Conservation (phyloP, 1,284 basidiomycete species). For the Microbotryum violaceum region DNA sequence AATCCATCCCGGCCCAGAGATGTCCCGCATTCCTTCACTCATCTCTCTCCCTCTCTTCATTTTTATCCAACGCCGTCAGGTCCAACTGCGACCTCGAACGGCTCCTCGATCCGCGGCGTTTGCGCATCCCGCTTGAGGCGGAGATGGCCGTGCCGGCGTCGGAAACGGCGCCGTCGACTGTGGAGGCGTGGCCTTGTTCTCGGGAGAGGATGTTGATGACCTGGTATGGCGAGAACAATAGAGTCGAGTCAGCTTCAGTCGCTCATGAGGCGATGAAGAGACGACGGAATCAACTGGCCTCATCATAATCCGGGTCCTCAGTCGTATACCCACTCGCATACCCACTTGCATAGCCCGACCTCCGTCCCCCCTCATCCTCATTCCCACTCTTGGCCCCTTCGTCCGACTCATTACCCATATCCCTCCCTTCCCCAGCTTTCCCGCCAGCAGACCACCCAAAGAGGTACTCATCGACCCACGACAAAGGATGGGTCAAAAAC, state of each 20-base stretch:
- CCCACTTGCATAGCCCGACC: slow-evolving; percentile 40
- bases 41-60: no score
- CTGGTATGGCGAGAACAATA: background rate
- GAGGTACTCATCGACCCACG: slow-evolving; percentile 54
- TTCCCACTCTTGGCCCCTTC: background rate
- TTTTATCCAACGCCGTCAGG: slow-evolving; percentile 6
- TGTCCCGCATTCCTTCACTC: no score
- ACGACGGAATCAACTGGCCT: slow-evolving; percentile 35
- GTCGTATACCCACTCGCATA: slow-evolving; percentile 43
- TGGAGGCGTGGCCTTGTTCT: slow-evolving; percentile 14
- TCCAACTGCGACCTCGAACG: slow-evolving; percentile 19
- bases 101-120: slow-evolving; percentile 16
- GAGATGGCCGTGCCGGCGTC: slow-evolving; percentile 8
- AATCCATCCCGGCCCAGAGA: no score
- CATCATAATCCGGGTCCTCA: slow-evolving; percentile 47
- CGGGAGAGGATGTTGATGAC: slow-evolving; percentile 31
- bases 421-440: no score
- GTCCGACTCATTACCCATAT: background rate
- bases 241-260: background rate
- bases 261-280: background rate
- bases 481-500: slow-evolving; percentile 58
- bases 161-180: background rate
- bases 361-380: slow-evolving; percentile 35
- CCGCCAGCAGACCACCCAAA: slow-evolving; percentile 68
- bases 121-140: background rate